Percentiles rank a stretch among this genome's conserved stretches.
These are phyloP conservation scores for Pyricularia sp. DNA, from an alignment of 2,329 filamentous ascomycete genomes.

Conservation along the genomic window DNA sequence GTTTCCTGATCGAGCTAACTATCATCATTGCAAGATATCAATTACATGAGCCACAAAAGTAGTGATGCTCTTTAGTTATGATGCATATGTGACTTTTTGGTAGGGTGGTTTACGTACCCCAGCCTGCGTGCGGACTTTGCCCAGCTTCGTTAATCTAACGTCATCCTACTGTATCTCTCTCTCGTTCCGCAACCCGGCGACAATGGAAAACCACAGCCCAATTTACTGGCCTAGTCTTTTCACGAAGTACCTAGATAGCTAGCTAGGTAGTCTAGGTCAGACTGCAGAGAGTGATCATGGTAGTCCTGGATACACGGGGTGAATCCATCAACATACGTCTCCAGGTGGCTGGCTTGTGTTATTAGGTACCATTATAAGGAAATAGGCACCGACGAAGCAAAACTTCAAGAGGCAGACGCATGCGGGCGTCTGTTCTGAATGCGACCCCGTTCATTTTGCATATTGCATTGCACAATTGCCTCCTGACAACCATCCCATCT, in stretches of 20 bases:
- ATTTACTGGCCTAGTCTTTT: too few relatives aligned
- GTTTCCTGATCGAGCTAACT: too few relatives aligned
- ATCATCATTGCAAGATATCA: too few relatives aligned
- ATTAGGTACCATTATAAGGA: neutral
- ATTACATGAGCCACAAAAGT: too few relatives aligned
- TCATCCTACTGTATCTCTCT: too few relatives aligned
- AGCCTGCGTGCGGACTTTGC: neutral
- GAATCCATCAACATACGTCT: too few relatives aligned
- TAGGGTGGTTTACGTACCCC: neutral
- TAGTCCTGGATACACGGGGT: neutral
- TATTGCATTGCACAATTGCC: neutral
- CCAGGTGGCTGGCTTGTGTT: too few relatives aligned
- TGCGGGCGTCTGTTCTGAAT: neutral
- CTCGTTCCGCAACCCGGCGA: neutral
- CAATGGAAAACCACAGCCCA: neutral
- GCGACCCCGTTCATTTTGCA: neutral
- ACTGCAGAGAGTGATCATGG: neutral
- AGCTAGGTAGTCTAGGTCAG: too few relatives aligned
- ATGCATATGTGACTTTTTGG: neutral
- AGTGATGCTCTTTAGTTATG: too few relatives aligned
- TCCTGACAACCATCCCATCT: neutral
- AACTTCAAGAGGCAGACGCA: neutral
- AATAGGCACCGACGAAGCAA: neutral
- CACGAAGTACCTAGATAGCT: too few relatives aligned
- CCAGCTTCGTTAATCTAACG: neutral